Conservation (phyloP, 495 filamentous ascomycete species). For the Lepidopterella palustris region DNA sequence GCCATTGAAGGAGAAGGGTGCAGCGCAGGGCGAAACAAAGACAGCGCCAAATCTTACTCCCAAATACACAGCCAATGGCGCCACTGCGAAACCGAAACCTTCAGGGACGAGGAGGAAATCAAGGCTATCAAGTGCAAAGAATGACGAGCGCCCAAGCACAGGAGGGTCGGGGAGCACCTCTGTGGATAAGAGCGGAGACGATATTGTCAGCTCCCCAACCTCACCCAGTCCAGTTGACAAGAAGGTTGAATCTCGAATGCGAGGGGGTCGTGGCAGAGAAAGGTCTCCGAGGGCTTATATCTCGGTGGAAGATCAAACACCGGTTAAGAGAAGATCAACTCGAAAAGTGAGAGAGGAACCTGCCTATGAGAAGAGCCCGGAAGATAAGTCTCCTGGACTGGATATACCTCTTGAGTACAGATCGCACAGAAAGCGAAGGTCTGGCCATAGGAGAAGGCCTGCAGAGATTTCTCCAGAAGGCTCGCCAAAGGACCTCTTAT, state of each 20-base stretch:
- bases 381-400: conserved; percentile 2
- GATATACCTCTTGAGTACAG: conserved; percentile 4
- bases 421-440: conserved; percentile 12
- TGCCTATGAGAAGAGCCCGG: neutral
- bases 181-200: conserved; percentile 9
- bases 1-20: conserved; percentile 4
- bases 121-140: conserved; percentile 18
- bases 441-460: conserved; percentile 9
- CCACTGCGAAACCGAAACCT: conserved; percentile 11
- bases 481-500: conserved; percentile 1
- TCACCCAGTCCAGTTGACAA: conserved; percentile 12
- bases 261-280: conserved; percentile 3
- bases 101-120: conserved; percentile 13
- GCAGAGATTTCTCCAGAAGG: conserved; percentile 7
- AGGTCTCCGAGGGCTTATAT: conserved; percentile 15
- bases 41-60: conserved; percentile 8
- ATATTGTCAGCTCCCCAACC: conserved; percentile 1
- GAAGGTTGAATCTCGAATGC: conserved; percentile 2
- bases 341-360: conserved; percentile 7
- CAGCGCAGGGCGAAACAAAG: conserved; percentile 8
- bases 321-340: conserved; percentile 4
- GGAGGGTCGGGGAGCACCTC: conserved; percentile 23
- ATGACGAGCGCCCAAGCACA: conserved; percentile 18
- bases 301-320: conserved; percentile 16
- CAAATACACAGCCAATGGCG: conserved; percentile 6